Evolutionary conservation across 2,329 filamentous ascomycete genomes (phyloP).

Genomic region (Fusarium nygamai): DNA sequence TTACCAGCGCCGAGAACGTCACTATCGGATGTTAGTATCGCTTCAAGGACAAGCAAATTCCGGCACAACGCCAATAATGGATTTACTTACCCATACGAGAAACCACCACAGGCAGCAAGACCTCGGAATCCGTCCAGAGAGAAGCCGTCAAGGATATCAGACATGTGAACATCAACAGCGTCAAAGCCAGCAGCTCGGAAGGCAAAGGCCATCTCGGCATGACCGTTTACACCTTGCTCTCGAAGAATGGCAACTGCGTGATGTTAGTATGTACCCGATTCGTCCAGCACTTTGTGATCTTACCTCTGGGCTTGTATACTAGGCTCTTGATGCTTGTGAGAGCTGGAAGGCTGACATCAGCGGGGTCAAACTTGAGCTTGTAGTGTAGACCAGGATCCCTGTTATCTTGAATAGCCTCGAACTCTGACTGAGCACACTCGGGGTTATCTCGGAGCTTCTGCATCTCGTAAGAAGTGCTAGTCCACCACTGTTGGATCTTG

Average conservation of each 20-base stretch:
- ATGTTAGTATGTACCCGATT: constrained; percentile 57
- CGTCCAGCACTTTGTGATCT: constrained; percentile 6
- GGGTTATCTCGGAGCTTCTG: constrained; percentile 92
- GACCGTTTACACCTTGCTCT: constrained; percentile 94
- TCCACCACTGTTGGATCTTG: constrained; percentile 88
- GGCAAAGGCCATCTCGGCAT: constrained; percentile 98
- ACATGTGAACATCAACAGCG: constrained; percentile 96
- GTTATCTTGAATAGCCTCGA: constrained; percentile 76
- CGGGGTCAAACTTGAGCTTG: constrained; percentile 81
- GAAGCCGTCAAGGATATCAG: constrained; percentile 82
- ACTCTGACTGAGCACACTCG: constrained; percentile 85
- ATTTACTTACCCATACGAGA: constrained; percentile 78
- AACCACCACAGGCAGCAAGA: constrained; percentile 93
- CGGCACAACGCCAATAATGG: too few species aligned
- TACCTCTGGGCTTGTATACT: constrained; percentile 66
- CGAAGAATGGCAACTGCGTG: constrained; percentile 90
- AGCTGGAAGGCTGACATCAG: constrained; percentile 76
- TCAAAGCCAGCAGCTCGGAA: constrained; percentile 93
- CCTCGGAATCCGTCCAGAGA: constrained; percentile 86
- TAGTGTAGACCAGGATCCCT: constrained; percentile 85
- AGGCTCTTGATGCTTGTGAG: constrained; percentile 57
- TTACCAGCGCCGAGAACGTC: constrained; percentile 88
- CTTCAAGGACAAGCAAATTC: background rate
- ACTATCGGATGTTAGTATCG: constrained; percentile 25
- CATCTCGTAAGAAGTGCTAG: constrained; percentile 88